Evolutionary conservation across 1,139 yeast genomes (phyloP).

Genomic region (Pichia sp.): DNA sequence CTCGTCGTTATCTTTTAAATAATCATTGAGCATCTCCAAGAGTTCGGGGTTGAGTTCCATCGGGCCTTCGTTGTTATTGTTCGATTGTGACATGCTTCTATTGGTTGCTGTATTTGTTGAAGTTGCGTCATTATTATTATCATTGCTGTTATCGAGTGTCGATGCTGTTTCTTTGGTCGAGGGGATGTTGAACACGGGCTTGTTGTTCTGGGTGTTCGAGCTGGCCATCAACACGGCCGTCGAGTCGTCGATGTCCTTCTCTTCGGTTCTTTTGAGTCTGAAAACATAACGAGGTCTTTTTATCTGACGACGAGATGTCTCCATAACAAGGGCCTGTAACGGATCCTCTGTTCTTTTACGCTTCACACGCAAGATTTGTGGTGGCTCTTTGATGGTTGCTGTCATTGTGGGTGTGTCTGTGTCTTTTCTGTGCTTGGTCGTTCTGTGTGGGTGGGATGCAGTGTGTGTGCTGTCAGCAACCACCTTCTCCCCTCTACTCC

Average conservation of each 20-base stretch:
- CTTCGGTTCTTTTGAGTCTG: conserved; percentile 65
- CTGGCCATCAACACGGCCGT: conserved; percentile 23
- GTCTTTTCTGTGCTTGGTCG: no score
- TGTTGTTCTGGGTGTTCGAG: conserved; percentile 3
- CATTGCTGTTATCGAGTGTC: background rate
- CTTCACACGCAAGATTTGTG: conserved; percentile 73
- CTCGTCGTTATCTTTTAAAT: conserved; percentile 39
- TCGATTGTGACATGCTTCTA: background rate
- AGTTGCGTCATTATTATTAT: background rate
- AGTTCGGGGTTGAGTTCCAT: conserved; percentile 46
- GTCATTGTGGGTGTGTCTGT: no score
- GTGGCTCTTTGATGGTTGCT: conserved; percentile 32
- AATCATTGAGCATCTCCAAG: conserved; percentile 64
- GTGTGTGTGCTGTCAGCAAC: no score
- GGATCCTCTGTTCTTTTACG: conserved; percentile 87
- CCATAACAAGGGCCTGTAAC: conserved; percentile 61
- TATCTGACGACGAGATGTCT: conserved; percentile 20
- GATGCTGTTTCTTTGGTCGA: background rate
- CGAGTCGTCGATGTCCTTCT: conserved; percentile 28
- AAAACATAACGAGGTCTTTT: conserved; percentile 45
- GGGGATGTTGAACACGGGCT: conserved; percentile 19
- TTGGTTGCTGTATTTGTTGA: background rate
- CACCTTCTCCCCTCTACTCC: no score
- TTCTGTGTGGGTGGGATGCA: no score
- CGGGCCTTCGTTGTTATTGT: conserved; percentile 3